Evolutionary conservation across 495 filamentous ascomycete species (phyloP).

Genomic region (Penicillium cinerascens): DNA sequence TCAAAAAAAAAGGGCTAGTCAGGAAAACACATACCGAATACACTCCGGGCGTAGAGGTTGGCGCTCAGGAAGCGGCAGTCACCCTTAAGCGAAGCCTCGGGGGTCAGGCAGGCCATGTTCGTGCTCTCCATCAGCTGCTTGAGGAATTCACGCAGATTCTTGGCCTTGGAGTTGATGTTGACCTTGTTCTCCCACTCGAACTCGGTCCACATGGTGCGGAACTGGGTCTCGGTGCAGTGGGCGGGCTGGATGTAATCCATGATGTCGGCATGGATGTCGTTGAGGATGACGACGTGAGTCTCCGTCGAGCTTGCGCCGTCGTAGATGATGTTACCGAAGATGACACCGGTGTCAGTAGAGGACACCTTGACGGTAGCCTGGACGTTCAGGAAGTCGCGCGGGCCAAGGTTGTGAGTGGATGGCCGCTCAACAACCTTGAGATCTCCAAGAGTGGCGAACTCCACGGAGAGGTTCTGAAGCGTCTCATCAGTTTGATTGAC

Average conservation of each 20-base stretch:
- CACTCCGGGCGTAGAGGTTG: conserved; percentile 94
- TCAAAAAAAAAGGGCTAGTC: conserved; percentile 10
- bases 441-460: conserved; percentile 96
- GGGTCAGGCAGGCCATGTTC: conserved; percentile 97
- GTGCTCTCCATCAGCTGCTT: conserved; percentile 94
- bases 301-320: conserved; percentile 94
- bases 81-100: conserved; percentile 92
- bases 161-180: conserved; percentile 97
- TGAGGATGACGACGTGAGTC: conserved; percentile 95
- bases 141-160: conserved; percentile 87
- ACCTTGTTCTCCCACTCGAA: conserved; percentile 99
- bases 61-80: conserved; percentile 98
- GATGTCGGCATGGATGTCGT: conserved; percentile 98
- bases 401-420: conserved; percentile 89
- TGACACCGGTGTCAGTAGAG: conserved; percentile 97
- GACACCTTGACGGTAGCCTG: conserved; percentile 99
- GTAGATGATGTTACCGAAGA: conserved; percentile 99
- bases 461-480: conserved; percentile 92
- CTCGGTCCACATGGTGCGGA: conserved; percentile 99
- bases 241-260: conserved; percentile 99
- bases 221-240: conserved; percentile 94
- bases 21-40: conserved; percentile 75
- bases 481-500: conserved; percentile 98
- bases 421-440: conserved; percentile 97
- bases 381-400: conserved; percentile 95